These are phyloP conservation scores for Thalassia testudinum DNA, from an alignment of 116 monocot species.

Conservation along the genomic window DNA sequence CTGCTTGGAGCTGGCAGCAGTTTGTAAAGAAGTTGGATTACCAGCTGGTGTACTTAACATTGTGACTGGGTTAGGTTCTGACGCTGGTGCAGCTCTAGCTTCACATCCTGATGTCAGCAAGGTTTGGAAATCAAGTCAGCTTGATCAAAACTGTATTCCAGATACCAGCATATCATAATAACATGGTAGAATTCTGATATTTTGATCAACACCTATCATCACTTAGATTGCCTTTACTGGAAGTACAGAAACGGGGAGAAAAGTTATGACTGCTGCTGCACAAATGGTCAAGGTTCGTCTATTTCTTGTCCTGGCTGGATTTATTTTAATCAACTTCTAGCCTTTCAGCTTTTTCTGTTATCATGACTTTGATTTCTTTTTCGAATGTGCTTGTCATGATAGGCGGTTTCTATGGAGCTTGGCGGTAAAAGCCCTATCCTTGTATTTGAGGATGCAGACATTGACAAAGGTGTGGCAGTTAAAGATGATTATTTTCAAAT, in stretches of 20 bases:
- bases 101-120: constrained; percentile 92
- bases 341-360: background rate
- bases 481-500: background rate
- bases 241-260: constrained; percentile 84
- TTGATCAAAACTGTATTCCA: too few relatives aligned
- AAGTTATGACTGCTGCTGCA: constrained; percentile 82
- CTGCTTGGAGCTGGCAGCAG: constrained; percentile 83
- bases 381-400: constrained; percentile 1
- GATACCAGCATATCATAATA: too few relatives aligned
- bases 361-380: constrained; percentile 1
- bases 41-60: constrained; percentile 93
- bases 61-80: constrained; percentile 82
- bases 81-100: constrained; percentile 89
- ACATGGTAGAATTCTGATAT: too few relatives aligned
- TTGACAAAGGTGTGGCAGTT: constrained; percentile 66
- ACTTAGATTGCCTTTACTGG: constrained; percentile 93
- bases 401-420: constrained; percentile 99
- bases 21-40: constrained; percentile 84
- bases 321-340: background rate
- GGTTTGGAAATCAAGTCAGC: constrained; percentile 15
- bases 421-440: constrained; percentile 98
- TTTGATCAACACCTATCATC: background rate
- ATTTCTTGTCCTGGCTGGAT: background rate
- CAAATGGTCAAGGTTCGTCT: constrained; percentile 65
- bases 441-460: constrained; percentile 92